phyloP scores from a whole-genome alignment of 306 rosid genomes.

The Senna tora region DNA sequence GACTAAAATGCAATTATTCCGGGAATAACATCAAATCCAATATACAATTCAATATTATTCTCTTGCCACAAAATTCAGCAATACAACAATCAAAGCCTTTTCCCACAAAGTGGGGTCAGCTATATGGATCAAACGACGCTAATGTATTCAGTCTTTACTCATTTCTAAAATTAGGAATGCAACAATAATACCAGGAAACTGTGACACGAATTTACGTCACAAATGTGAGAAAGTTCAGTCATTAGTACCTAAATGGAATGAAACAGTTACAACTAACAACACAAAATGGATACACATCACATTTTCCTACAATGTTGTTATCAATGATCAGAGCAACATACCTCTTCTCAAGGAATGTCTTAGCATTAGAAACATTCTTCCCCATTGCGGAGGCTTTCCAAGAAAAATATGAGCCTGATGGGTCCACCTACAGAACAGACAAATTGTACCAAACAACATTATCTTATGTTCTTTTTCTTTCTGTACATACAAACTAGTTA shows the following conservation, averaged over 20 bases:
- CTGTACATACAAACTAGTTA: constrained; percentile 16
- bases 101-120: too few species aligned
- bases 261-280: neutral
- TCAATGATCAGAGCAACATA: constrained; percentile 37
- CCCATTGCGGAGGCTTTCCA: constrained; percentile 99
- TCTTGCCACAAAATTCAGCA: constrained; percentile 5
- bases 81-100: neutral
- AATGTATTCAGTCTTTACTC: too few species aligned
- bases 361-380: constrained; percentile 93
- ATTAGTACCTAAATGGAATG: neutral
- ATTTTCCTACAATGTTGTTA: constrained; percentile 9
- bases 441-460: constrained; percentile 31
- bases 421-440: constrained; percentile 74
- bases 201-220: neutral
- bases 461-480: constrained; percentile 4
- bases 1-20: neutral
- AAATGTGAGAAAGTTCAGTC: neutral
- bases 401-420: constrained; percentile 93
- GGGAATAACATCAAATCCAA: constrained; percentile 5
- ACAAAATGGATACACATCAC: constrained; percentile 4
- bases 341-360: constrained; percentile 99
- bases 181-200: neutral
- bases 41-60: neutral
- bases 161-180: too few species aligned
- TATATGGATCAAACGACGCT: too few species aligned